phyloP scores from a whole-genome alignment of 2,329 filamentous ascomycete genomes.

The Colletotrichum spaethianum region DNA sequence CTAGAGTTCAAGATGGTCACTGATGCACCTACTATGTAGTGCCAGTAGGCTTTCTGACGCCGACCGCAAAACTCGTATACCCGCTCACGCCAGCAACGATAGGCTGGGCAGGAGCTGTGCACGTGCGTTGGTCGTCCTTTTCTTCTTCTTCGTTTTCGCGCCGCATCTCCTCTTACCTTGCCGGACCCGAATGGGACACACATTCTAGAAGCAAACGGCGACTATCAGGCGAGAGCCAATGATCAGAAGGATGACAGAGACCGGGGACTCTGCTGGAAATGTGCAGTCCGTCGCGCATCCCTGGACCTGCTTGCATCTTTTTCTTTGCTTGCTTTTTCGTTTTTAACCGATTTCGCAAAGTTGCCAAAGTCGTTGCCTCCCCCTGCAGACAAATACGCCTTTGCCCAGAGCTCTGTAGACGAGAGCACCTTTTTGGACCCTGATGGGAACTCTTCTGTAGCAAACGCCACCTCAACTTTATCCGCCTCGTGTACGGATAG shows the following conservation, averaged over 20 bases:
- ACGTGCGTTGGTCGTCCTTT: not conserved
- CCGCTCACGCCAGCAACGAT: not conserved
- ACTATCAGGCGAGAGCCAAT: not conserved
- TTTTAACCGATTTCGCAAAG: not conserved
- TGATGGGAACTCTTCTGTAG: not conserved
- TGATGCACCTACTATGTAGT: not conserved
- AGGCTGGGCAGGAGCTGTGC: not conserved
- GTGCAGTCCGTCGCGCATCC: not conserved
- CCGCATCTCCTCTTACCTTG: not conserved
- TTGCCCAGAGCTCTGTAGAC: not conserved
- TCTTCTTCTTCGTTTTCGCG: too few relatives aligned
- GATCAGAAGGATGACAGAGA: not conserved
- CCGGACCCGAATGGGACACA: not conserved
- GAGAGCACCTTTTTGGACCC: not conserved
- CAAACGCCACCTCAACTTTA: not conserved
- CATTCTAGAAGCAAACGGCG: not conserved
- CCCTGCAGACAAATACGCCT: not conserved
- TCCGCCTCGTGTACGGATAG: not conserved
- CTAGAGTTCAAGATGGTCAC: not conserved
- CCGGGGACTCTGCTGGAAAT: not conserved
- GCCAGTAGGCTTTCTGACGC: not conserved
- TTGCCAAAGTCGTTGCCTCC: not conserved
- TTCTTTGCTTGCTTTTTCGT: not conserved
- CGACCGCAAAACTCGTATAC: not conserved
- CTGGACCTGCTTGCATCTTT: not conserved